Evolutionary conservation across 805 yeast species (phyloP), one percentile per base, ranked within the genome.

Genomic region (Pichia ethanolica): DNA sequence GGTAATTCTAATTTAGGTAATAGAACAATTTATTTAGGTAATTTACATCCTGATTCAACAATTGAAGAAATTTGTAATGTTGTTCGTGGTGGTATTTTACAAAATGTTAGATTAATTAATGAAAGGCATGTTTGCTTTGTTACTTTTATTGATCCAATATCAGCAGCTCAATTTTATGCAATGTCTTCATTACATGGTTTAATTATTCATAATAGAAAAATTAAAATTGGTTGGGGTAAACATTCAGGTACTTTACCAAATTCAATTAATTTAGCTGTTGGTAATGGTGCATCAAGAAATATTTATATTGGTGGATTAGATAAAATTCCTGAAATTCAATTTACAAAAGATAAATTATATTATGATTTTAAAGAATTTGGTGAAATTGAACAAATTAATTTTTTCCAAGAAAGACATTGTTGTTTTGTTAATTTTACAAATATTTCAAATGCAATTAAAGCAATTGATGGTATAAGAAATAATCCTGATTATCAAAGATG

Each of bases 161-260:
- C 97, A 3, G 98, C 98, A 0, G 97, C 97, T 1, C 98, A 91
- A 68, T 91, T 91, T 65, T 91, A 84, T 67, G 97, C 97, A 8
- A 83, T 88, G 86, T 83, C 95, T 56, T 89, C 89, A 61, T 72
- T 89, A 55, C 95, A 89, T 62, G 97, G 97, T 1, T 72, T 91
- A 52, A 79, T 89, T 20, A 85, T 91, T 52, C 95, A 87, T 63
- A 84, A 83, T 64, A 77, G 95, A 60, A 78, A 90, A 60, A 84
- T 91, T 56, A 88, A 87, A 65, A 89, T 91, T 49, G 97, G 97
- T 25, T 91, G 99, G 98, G 99, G 98, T 43, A 90, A 89, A 67
- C 97, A 91, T 63, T 83, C 95, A 6, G 98, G 98, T 10, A 89
- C 96, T 1, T 73, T 91, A 55, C 83, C 95, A 10, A 86, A 87